Percentiles rank a stretch among this genome's conserved stretches.
Evolutionary conservation across 2,329 filamentous ascomycete species (phyloP).

Genomic region (Elsinoe fawcettii): DNA sequence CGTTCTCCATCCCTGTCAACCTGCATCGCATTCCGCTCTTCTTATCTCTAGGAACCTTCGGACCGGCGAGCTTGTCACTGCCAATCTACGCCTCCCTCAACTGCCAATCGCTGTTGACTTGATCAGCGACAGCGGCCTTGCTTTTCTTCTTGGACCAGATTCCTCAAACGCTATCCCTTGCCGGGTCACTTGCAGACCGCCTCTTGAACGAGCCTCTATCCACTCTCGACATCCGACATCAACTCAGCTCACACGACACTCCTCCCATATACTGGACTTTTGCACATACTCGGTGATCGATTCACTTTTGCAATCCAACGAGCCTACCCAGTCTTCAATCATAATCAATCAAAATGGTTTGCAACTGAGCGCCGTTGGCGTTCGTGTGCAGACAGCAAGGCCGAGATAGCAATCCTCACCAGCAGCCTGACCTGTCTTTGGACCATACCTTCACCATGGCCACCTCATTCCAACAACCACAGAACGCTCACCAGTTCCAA

Average conservation of each 20-base stretch:
- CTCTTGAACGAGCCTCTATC: constrained; percentile 9
- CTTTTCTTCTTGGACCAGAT: constrained; percentile 1
- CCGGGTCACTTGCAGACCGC: constrained; percentile 11
- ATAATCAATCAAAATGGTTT: constrained; percentile 1
- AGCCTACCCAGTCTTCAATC: background rate
- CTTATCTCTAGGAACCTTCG: constrained; percentile 2
- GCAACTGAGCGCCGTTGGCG: constrained; percentile 12
- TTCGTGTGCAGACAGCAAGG: constrained; percentile 4
- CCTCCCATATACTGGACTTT: background rate
- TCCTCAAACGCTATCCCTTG: constrained; percentile 11
- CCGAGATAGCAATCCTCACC: constrained; percentile 2
- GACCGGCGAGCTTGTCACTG: background rate
- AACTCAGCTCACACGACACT: constrained; percentile 9
- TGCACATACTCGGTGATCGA: background rate
- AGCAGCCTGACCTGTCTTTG: background rate
- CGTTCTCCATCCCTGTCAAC: constrained; percentile 1
- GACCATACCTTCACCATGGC: constrained; percentile 19
- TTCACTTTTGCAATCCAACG: background rate
- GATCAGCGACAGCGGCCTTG: constrained; percentile 1
- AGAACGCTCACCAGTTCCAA: constrained; percentile 3
- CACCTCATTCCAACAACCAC: constrained; percentile 19
- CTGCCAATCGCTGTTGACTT: constrained; percentile 5
- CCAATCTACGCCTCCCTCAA: background rate
- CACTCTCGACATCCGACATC: background rate
- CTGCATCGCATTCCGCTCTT: constrained; percentile 2